These are phyloP conservation scores for Termitomyces sp. DNA, from an alignment of 1,284 basidiomycete genomes.

Conservation along the genomic window DNA sequence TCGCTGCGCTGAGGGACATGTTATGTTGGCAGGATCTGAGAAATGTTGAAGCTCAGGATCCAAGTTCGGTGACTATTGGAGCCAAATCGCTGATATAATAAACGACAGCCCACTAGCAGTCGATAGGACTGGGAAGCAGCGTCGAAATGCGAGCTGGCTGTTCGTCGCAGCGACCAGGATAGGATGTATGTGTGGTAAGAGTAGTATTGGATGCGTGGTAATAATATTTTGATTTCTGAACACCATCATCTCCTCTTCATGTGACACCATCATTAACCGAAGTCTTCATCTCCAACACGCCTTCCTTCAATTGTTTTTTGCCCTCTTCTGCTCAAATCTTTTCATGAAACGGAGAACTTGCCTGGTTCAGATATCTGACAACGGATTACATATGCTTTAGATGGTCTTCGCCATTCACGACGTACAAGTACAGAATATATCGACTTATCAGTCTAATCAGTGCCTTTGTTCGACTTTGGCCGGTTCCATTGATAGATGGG, in stretches of 20 bases:
- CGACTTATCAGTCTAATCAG: too few relatives aligned
- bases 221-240: slow-evolving; percentile 13
- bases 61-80: slow-evolving; percentile 6
- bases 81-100: slow-evolving; percentile 6
- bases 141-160: slow-evolving; percentile 1
- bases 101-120: not conserved
- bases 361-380: too few relatives aligned
- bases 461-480: too few relatives aligned
- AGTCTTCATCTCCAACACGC: too few relatives aligned
- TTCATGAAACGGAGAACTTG: too few relatives aligned
- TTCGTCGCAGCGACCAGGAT: slow-evolving; percentile 4
- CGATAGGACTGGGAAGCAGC: not conserved
- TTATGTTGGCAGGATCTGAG: slow-evolving; percentile 16
- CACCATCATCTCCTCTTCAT: slow-evolving; percentile 3
- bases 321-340: too few relatives aligned
- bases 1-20: slow-evolving; percentile 22
- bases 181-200: not conserved
- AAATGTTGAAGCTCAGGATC: slow-evolving; percentile 13
- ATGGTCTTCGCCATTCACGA: too few relatives aligned
- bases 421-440: too few relatives aligned
- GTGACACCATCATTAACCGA: not conserved
- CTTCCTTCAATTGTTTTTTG: too few relatives aligned
- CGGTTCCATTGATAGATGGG: too few relatives aligned
- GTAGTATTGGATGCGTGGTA: slow-evolving; percentile 9
- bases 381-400: too few relatives aligned